phyloP scores from a whole-genome alignment of 352 stramenopile species.

The Pythium aristosporum region DNA sequence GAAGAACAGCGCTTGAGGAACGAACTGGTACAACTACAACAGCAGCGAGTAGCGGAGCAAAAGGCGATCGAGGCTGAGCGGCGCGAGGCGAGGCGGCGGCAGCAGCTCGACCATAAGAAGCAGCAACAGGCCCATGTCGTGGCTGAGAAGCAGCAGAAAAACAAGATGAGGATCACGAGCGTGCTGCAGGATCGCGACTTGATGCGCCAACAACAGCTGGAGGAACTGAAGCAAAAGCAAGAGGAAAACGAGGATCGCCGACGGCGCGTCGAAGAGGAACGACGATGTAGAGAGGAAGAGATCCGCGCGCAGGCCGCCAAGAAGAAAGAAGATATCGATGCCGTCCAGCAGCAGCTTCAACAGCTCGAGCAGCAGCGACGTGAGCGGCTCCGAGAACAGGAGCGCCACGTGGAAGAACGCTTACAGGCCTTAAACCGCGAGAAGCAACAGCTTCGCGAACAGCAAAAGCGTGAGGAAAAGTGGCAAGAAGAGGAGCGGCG shows the following conservation, averaged over 20 bases:
- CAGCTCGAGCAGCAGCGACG: constrained; percentile 54
- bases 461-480: constrained; percentile 50
- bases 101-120: constrained; percentile 51
- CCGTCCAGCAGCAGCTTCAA: constrained; percentile 57
- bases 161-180: constrained; percentile 60
- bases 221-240: constrained; percentile 61
- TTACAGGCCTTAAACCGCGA: constrained; percentile 47
- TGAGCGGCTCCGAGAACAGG: constrained; percentile 46
- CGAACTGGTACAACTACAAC: constrained; percentile 44
- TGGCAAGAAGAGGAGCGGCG: constrained; percentile 51
- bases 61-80: constrained; percentile 49
- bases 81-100: constrained; percentile 42
- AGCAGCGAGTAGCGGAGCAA: constrained; percentile 41
- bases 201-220: constrained; percentile 42
- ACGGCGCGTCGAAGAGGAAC: constrained; percentile 34
- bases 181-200: constrained; percentile 64
- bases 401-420: constrained; percentile 41
- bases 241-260: constrained; percentile 53
- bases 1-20: constrained; percentile 55
- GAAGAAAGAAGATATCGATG: constrained; percentile 66
- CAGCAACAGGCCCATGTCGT: constrained; percentile 42
- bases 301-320: constrained; percentile 39
- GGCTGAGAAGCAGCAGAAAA: constrained; percentile 59
- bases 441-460: constrained; percentile 47
- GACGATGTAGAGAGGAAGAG: constrained; percentile 42